Conservation (phyloP, 306 rosid species). For the Castanospermum australe region DNA sequence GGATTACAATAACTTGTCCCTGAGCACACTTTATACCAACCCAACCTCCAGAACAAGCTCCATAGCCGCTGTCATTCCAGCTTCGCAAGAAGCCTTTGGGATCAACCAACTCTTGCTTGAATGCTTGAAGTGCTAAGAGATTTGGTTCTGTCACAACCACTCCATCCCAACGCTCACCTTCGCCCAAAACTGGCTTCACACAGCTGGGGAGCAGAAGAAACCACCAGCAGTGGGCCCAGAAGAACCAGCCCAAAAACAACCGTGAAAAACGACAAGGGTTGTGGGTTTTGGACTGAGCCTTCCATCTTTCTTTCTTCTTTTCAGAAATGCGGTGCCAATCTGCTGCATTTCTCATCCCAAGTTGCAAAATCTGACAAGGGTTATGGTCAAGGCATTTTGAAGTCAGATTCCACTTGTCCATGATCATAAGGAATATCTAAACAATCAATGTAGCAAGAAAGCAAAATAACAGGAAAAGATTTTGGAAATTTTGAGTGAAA, state of each 20-base stretch:
- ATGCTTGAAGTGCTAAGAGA: slow-evolving; percentile 66
- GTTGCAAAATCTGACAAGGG: slow-evolving; percentile 27
- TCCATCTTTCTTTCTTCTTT: slow-evolving; percentile 49
- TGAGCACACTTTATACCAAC: slow-evolving; percentile 78
- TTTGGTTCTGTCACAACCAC: slow-evolving; percentile 67
- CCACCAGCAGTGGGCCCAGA: slow-evolving; percentile 9
- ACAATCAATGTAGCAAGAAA: not conserved
- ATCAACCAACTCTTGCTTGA: slow-evolving; percentile 69
- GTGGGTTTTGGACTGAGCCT: not conserved
- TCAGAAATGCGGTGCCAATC: slow-evolving; percentile 23
- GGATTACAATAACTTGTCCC: slow-evolving; percentile 79
- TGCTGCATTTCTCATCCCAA: not conserved
- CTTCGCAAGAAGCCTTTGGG: slow-evolving; percentile 69
- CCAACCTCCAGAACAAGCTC: slow-evolving; percentile 84
- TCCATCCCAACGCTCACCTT: slow-evolving; percentile 62
- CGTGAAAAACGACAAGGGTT: not conserved
- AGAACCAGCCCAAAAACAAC: not conserved
- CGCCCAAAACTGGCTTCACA: slow-evolving; percentile 32
- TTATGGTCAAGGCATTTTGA: not conserved
- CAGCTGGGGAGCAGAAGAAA: slow-evolving; percentile 31
- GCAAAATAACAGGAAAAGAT: not conserved
- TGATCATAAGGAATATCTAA: not conserved
- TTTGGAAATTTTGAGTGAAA: not conserved
- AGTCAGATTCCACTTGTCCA: slow-evolving; percentile 2
- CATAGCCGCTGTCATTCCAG: slow-evolving; percentile 79